Base-by-base conservation (phyloP, 192 early-diverging fungal genomes). In the Geranomyces michiganensis region DNA sequence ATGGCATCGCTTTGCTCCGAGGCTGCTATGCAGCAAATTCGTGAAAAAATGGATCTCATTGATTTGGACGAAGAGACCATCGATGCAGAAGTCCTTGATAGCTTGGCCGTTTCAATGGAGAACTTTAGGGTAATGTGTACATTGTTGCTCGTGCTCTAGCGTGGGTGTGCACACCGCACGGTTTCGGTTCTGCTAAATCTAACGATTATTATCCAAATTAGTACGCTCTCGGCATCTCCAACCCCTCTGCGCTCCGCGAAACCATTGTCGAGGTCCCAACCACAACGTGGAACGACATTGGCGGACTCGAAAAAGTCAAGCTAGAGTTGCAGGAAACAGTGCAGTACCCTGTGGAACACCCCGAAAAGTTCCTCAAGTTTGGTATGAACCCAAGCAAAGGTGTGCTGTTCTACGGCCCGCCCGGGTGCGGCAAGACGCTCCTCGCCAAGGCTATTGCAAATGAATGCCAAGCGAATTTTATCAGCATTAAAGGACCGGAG, bases 401-500 rank as follows among this genome's bases (percentile, higher is more conserved):
- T 79, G 97, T 99, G 27, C 82, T 99, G 75, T 97, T 99, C 88
- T 99, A 98, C 77, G 97, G 97, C 41, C 97, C 97, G 26, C 97
- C 97, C 51, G 97, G 97, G 44, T 95, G 93, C 72, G 97, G 97
- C 85, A 99, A 99, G 81, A 99, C 97, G 8, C 84, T 99, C 65
- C 84, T 99, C 65, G 97, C 97, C 78, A 99, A 99, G 89, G 97
- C 97, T 21, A 98, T 99, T 79, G 97, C 97, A 70, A 97, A 96
- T 80, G 97, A 99, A 82, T 98, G 97, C 83, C 97, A 99, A 80
- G 96, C 97, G 78, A 99, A 98, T 85, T 99, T 99, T 77, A 99
- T 99, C 72, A 94, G 92, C 17, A 96, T 99, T 85, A 98, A 90
- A 87, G 97, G 96, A 63, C 97, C 97, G 27, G 97, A 99, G 82